These are phyloP conservation scores for Telopea speciosissima DNA, from an alignment of 177 flowering plant genomes.

Conservation along the genomic window DNA sequence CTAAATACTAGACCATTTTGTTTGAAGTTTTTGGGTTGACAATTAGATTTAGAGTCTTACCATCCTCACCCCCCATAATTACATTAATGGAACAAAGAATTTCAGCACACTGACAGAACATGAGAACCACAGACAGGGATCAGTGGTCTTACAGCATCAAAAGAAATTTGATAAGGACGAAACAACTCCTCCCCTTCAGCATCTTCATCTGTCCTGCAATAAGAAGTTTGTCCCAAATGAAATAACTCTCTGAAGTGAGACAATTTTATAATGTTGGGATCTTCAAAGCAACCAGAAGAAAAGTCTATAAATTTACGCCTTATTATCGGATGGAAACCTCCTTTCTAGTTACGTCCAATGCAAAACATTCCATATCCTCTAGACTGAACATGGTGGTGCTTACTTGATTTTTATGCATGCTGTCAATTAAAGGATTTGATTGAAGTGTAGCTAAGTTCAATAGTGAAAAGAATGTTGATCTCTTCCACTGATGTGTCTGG, in stretches of 20 bases:
- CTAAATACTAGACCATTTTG: background rate
- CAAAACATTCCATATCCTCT: too few relatives aligned
- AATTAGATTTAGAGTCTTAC: background rate
- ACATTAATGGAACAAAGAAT: too few relatives aligned
- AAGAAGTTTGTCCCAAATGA: background rate
- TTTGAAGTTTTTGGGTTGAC: too few relatives aligned
- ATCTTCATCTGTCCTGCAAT: conserved; percentile 46
- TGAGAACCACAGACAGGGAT: background rate
- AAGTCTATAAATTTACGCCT: background rate
- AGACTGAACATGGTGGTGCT: too few relatives aligned
- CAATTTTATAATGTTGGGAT: background rate
- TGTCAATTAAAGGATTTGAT: too few relatives aligned
- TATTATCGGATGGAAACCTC: too few relatives aligned
- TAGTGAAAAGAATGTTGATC: background rate
- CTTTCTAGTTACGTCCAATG: too few relatives aligned
- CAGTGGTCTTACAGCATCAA: conserved; percentile 31
- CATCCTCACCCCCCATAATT: too few relatives aligned
- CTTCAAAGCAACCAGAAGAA: background rate
- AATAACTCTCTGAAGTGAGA: background rate
- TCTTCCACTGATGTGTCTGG: background rate
- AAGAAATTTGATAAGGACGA: conserved; percentile 22
- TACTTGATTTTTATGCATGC: too few relatives aligned
- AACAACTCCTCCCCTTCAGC: conserved; percentile 52
- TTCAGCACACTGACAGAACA: too few relatives aligned
- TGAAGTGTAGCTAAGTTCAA: background rate